Percentiles rank a stretch among this genome's conserved stretches.
These are phyloP conservation scores for Epithele typhae DNA, from an alignment of 768 basidiomycete species.

Conservation along the genomic window DNA sequence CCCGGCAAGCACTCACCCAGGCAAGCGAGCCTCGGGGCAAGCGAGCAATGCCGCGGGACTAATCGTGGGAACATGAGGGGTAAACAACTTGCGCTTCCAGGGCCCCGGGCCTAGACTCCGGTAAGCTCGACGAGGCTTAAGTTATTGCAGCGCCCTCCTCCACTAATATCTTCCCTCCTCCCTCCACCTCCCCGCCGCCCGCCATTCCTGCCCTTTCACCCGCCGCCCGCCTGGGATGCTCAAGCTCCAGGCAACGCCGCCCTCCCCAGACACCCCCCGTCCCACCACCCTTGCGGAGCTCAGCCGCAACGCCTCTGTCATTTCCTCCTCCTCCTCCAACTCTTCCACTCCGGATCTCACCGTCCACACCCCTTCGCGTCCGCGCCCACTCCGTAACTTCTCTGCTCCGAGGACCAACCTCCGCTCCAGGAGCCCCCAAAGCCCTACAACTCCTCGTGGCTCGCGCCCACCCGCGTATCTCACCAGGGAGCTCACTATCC, in stretches of 20 bases:
- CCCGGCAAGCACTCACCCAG: neutral
- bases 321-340: conserved; percentile 62
- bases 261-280: conserved; percentile 28
- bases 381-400: conserved; percentile 56
- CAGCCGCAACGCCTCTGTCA: conserved; percentile 73
- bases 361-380: conserved; percentile 37
- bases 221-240: conserved; percentile 30
- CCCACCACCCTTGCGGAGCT: conserved; percentile 51
- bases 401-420: conserved; percentile 44
- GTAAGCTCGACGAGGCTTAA: conserved; percentile 6
- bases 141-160: conserved; percentile 7
- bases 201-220: conserved; percentile 3
- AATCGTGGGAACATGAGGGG: conserved; percentile 7
- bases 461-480: conserved; percentile 51
- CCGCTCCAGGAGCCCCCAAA: conserved; percentile 49
- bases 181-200: conserved; percentile 6
- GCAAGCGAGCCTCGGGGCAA: neutral
- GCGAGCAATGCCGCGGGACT: too few species aligned
- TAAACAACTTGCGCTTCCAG: neutral
- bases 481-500: conserved; percentile 49
- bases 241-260: conserved; percentile 28
- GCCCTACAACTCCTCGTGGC: conserved; percentile 33
- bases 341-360: conserved; percentile 40
- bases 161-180: conserved; percentile 10
- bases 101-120: conserved; percentile 12